Percentiles rank a stretch among this genome's conserved stretches.
Evolutionary conservation across 1,284 basidiomycete genomes (phyloP).

Genomic region (Hypsizygus ulmarius): DNA sequence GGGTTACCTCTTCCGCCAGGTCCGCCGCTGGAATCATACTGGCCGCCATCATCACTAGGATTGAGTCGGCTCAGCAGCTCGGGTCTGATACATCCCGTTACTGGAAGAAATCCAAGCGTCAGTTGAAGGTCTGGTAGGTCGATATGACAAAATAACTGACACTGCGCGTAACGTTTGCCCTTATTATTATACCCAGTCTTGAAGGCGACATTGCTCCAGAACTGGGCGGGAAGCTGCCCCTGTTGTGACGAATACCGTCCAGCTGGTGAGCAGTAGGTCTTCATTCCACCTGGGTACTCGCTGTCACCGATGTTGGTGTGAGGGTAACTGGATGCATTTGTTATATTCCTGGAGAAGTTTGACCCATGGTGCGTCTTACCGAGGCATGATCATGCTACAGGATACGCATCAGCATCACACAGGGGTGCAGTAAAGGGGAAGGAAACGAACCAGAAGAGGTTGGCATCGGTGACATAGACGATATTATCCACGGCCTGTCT

Average conservation of each 20-base stretch:
- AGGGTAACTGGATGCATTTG: conserved; percentile 25
- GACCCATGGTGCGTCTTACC: conserved; percentile 21
- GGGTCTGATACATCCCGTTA: conserved; percentile 50
- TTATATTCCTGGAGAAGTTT: background rate
- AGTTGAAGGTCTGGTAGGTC: background rate
- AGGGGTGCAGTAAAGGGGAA: background rate
- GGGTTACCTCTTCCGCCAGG: conserved; percentile 44
- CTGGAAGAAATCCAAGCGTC: conserved; percentile 23
- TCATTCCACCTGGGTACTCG: conserved; percentile 48
- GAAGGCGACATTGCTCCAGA: conserved; percentile 46
- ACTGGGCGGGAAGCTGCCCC: conserved; percentile 40
- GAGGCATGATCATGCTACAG: conserved; percentile 42
- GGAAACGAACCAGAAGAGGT: conserved; percentile 38
- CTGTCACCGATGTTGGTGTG: conserved; percentile 53
- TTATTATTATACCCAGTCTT: conserved; percentile 38
- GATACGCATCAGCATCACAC: background rate
- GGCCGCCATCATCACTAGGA: conserved; percentile 43
- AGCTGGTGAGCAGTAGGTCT: conserved; percentile 44
- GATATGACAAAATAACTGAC: conserved; percentile 26
- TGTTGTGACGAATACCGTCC: conserved; percentile 36
- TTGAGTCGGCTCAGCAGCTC: conserved; percentile 39
- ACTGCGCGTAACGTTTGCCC: conserved; percentile 38
- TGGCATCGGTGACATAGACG: conserved; percentile 40
- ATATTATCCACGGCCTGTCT: conserved; percentile 40
- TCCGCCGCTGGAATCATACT: conserved; percentile 53